Evolutionary conservation across 1,284 basidiomycete species (phyloP), one percentile per base, ranked within the genome.

Genomic region (Uromyces viciae-fabae): DNA sequence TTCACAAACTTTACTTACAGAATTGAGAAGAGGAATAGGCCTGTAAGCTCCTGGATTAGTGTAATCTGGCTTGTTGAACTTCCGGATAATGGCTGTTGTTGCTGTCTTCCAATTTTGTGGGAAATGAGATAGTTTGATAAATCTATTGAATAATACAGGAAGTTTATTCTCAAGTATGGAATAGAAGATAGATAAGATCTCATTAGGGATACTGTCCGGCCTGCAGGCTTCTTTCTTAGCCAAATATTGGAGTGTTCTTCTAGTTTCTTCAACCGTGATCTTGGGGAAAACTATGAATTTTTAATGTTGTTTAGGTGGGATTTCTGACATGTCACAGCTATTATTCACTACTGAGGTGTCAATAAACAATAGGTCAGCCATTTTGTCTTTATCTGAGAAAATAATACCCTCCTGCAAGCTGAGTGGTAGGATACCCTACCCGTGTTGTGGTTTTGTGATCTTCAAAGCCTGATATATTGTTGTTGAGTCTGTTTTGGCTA

Each of bases 381-480:
- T 36, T 15, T 46, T 22, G 4, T 46, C n/a, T 33, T 66, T 66
- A 36, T 76, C 46, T 0, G 38, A 25, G 15, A 60, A 49, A 25
- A 66, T 5, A 7, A 9, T 33, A 15, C 74, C 74, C 7, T 62
- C 33, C 17, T 15, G 1, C 2, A 49, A n/a, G 0, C 22, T 22
- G 4, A 58, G 31, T 4, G 58, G 56, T 4, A 64, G 58, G 7
- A 66, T 52, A 0, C 33, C 28, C 3, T 17, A 1, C 3, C 52
- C 33, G 25, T 42, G 28, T 1, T 33, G 49, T 2, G 75, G 62
- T 42, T 78, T 78, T 14, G 75, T 78, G 43, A 38, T 69, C 36
- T 71, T 33, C n/a, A 69, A 68, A 15, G 64, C 76, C 46, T 78
- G 62, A 19, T 58, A 78, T 11, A 69, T 40, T 2, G n/a, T 31